Base-by-base conservation (phyloP, 371 early-diverging fungal genomes). In the Mucor racemosus region DNA sequence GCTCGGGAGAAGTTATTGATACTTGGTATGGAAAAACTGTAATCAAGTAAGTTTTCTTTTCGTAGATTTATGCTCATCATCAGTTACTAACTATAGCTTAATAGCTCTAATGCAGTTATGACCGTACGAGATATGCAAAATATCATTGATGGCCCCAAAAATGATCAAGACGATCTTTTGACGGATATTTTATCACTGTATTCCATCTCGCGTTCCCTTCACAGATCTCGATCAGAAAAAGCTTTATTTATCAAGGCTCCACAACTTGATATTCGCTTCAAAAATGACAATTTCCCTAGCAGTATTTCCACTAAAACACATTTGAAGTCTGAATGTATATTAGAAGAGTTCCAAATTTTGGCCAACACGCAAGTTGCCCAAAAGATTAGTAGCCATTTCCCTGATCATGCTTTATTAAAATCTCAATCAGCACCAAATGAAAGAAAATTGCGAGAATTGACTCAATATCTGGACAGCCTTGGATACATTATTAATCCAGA, bases 341-440 rank as follows among this genome's bases (percentile, higher is more conserved):
- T 99, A 31, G 94, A 96, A 69, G 99, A 99, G 74, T 94, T 97
- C 72, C 96, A 94, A 93, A 77, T 98, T 14, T 76, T 98, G 15
- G 97, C 97, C 26, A 97, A 99, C 75, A 91, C 92, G 15, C 85
- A 87, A 33, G 97, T 98, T 0, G 98, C 98, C 0, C 84, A 88
- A 70, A 91, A 90, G 74, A 95, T 97, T 8, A 87, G 87, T 61
- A 77, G 87, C 57, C 75, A 86, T 64, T 94, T 92, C 75, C 95
- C 95, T 3, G 95, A 95, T 50, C 87, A 90, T 14, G 92, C 97
- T 4, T 76, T 99, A 50, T 84, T 99, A 19, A 88, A 89, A 31
- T 82, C 88, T 0, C 95, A 95, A 66, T 65, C 79, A 0, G 80
- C 83, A 0, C 94, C 94, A 7, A 79, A 84, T 21, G 76, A 84